Conservation (phyloP, 2,329 filamentous ascomycete species). For the Nemania bipapillata region DNA sequence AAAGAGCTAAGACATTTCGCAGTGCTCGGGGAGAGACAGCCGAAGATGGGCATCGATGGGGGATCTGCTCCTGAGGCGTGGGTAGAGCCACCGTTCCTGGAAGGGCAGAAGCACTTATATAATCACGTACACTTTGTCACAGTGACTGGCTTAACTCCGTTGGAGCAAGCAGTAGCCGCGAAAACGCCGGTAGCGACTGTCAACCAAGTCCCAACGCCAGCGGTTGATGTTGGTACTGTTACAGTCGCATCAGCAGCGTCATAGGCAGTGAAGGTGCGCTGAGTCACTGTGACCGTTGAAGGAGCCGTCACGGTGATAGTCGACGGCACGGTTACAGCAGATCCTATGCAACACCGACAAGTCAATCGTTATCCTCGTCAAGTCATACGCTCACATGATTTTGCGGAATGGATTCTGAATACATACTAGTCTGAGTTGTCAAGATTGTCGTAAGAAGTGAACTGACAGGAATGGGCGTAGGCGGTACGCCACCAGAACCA, state of each 20-base stretch:
- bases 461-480: slow-evolving; percentile 17
- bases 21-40: background rate
- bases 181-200: slow-evolving; percentile 28
- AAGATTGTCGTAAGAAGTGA: background rate
- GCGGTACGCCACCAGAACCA: slow-evolving; percentile 12
- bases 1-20: too few species aligned
- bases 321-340: slow-evolving; percentile 14
- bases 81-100: background rate
- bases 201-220: background rate
- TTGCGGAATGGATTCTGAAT: background rate
- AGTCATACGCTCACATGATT: background rate
- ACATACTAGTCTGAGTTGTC: slow-evolving; percentile 11
- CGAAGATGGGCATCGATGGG: background rate
- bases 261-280: background rate
- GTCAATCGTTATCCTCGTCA: background rate
- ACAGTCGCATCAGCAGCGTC: background rate
- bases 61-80: background rate
- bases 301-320: slow-evolving; percentile 7
- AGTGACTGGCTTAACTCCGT: slow-evolving; percentile 25
- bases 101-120: background rate
- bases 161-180: slow-evolving; percentile 22
- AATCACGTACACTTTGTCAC: slow-evolving; percentile 28
- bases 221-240: slow-evolving; percentile 21
- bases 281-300: slow-evolving; percentile 16
- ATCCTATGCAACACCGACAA: background rate